Evolutionary conservation across 208 protist genomes (phyloP), one percentile per base, ranked within the genome.

Genomic region (Dictyostelium gargantuum): DNA sequence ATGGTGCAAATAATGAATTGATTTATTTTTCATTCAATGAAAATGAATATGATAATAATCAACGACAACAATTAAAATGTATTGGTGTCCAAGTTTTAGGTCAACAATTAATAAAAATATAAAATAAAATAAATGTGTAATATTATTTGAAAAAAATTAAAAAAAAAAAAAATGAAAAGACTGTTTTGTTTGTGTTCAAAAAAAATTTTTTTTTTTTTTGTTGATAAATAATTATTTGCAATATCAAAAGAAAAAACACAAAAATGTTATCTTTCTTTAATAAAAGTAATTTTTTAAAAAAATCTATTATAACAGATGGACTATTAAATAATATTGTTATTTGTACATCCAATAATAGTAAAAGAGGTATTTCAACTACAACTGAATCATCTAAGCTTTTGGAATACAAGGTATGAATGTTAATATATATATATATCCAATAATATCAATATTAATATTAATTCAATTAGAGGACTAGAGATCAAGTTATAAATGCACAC

Each of bases 401-500:
- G 5, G 56, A 63, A 32, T 63, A 63, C 10, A 63, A 63, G 32
- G 52, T 58, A 58, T 21, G 21, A n/a, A n/a, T n/a, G n/a, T n/a
- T n/a, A n/a, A n/a, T n/a, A n/a, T n/a, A n/a, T n/a, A n/a, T n/a
- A n/a, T n/a, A n/a, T 58, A 52, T 21, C 19, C 19, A 52, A 21
- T 19, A 52, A 21, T 52, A 52, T 17, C 19, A 19, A 21, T 17
- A 15, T 52, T 52, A 5, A 17, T 52, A 52, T 19, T 52, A 52
- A 17, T 10, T 21, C 1, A 17, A 52, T 17, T 58, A 85, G 61
- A 89, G 82, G 68, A 79, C 32, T 29, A 89, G 82, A 66, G 82
- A 79, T 66, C 82, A 89, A 66, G 82, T 89, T 26, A 29, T 89
- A 13, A 79, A 50, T 38, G 82, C 68, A 17, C 58, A 61, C 9